These are phyloP conservation scores for Xylaria palmicola DNA, from an alignment of 495 filamentous ascomycete genomes.

Conservation along the genomic window DNA sequence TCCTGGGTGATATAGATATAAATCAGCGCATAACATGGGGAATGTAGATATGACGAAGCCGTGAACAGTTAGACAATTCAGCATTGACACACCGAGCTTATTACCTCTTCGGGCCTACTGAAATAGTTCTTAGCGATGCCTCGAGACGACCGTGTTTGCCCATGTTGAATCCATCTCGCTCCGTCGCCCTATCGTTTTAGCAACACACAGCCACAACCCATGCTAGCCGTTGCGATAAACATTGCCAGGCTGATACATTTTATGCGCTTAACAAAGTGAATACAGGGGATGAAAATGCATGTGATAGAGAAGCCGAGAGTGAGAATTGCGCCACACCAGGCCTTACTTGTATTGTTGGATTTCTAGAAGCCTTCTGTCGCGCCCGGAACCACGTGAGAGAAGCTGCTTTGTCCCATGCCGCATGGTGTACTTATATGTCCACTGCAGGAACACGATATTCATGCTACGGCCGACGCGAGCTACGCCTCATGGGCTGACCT, in stretches of 20 bases:
- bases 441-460: conserved; percentile 5
- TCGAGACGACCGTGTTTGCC: neutral
- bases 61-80: neutral
- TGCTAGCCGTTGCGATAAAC: neutral
- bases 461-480: no score
- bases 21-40: neutral
- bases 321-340: neutral
- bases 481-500: no score
- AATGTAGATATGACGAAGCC: neutral
- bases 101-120: no score
- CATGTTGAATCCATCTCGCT: neutral
- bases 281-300: no score
- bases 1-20: neutral
- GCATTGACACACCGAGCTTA: no score
- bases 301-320: neutral
- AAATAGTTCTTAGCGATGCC: neutral
- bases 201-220: neutral
- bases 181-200: neutral
- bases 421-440: neutral
- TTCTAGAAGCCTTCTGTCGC: no score
- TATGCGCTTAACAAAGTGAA: no score
- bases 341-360: neutral
- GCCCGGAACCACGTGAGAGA: no score
- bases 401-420: neutral
- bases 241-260: no score